Evolutionary conservation across 768 basidiomycete genomes (phyloP).

Genomic region (Collybia mongolica): DNA sequence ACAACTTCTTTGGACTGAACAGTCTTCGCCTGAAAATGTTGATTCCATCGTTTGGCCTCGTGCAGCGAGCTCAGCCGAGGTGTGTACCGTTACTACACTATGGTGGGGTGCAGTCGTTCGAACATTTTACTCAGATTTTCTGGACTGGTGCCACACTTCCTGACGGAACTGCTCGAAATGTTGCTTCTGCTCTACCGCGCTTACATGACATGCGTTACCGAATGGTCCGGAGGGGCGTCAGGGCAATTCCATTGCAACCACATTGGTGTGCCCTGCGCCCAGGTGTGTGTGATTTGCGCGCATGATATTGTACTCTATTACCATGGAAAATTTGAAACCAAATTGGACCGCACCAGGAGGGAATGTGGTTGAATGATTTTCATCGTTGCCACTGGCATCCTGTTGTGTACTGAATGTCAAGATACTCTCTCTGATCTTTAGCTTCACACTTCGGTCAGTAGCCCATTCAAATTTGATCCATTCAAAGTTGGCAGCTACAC

Average conservation of each 20-base stretch:
- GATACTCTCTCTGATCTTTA: constrained; percentile 79
- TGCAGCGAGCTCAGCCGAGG: constrained; percentile 68
- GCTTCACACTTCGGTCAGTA: constrained; percentile 75
- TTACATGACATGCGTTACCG: constrained; percentile 65
- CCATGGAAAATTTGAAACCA: not conserved
- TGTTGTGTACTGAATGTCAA: constrained; percentile 80
- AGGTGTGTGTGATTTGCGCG: constrained; percentile 44
- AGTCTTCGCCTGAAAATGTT: constrained; percentile 65
- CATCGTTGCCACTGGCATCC: not conserved
- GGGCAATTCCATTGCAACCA: constrained; percentile 63
- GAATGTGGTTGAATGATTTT: too few species aligned
- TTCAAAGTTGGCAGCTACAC: constrained; percentile 59
- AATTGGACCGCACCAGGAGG: not conserved
- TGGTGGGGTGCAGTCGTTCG: not conserved
- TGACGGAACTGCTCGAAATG: constrained; percentile 36
- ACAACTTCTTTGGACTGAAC: constrained; percentile 74
- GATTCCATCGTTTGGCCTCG: constrained; percentile 74
- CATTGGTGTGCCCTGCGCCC: constrained; percentile 71
- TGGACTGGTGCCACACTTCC: constrained; percentile 59
- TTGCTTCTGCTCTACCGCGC: constrained; percentile 53
- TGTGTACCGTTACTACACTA: constrained; percentile 4
- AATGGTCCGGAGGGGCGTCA: constrained; percentile 59
- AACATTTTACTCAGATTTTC: constrained; percentile 42
- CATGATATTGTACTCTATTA: constrained; percentile 13
- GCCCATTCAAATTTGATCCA: constrained; percentile 84